These are phyloP conservation scores for Thinopyrum elongatum DNA, from an alignment of 176 grass and related monocot genomes.

Conservation along the genomic window DNA sequence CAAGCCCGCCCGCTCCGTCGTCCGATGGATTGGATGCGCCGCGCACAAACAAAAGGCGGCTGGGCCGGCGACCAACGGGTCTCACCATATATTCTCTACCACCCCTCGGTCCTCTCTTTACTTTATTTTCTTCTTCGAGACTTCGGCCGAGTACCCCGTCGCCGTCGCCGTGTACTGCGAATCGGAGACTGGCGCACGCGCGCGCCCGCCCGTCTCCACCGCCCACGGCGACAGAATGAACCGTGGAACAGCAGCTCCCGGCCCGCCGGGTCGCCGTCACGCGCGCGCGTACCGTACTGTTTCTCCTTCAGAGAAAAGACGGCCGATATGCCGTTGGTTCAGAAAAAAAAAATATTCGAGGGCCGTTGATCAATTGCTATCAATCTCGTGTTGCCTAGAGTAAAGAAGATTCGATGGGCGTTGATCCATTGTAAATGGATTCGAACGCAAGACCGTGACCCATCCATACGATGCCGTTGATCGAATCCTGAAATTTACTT, in stretches of 20 bases:
- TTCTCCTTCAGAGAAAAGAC: not conserved
- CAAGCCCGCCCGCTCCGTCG: not conserved
- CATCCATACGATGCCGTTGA: no score
- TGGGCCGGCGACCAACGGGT: not conserved
- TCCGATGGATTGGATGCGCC: not conserved
- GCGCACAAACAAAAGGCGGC: not conserved
- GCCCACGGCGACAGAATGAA: not conserved
- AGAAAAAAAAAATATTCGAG: not conserved
- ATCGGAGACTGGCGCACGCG: not conserved
- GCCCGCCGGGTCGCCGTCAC: not conserved
- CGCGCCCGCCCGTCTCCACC: not conserved
- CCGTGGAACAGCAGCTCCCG: not conserved
- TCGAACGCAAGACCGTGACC: not conserved
- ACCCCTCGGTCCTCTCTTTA: not conserved
- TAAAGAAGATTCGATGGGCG: not conserved
- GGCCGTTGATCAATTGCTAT: not conserved
- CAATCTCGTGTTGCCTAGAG: not conserved
- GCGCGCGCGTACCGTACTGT: not conserved
- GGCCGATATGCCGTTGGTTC: no score
- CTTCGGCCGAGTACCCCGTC: not conserved
- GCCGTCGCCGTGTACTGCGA: not conserved
- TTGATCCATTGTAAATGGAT: not conserved
- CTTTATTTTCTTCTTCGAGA: not conserved
- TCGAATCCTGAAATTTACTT: no score
- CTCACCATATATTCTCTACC: constrained; percentile 4